Percentiles rank a stretch among this genome's conserved stretches.
Conservation (phyloP, 345 rosid species). For the Bruguiera gymnorhiza region DNA sequence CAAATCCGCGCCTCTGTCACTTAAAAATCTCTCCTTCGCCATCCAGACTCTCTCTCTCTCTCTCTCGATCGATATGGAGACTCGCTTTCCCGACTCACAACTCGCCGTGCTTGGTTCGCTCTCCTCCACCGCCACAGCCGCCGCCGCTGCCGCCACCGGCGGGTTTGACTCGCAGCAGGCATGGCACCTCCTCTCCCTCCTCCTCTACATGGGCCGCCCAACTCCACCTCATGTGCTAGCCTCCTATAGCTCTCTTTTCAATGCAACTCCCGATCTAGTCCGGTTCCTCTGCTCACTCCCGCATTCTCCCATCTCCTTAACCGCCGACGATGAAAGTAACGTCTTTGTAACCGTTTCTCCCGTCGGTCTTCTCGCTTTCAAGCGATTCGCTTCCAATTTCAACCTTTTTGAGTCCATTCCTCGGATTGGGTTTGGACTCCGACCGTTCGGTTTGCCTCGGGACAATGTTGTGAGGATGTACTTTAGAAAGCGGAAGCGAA, state of each 20-base stretch:
- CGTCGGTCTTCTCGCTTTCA: conserved; percentile 23
- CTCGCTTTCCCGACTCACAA: conserved; percentile 2
- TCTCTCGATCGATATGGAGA: conserved; percentile 1
- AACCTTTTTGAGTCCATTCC: background rate
- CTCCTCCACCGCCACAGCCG: conserved; percentile 6
- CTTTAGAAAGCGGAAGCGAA: conserved; percentile 38
- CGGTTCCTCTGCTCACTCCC: conserved; percentile 41
- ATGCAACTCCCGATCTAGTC: conserved; percentile 36
- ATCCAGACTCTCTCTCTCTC: background rate
- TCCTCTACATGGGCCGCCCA: conserved; percentile 50
- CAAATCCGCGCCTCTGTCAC: conserved; percentile 18
- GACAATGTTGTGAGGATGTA: conserved; percentile 8
- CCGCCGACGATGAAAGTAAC: background rate
- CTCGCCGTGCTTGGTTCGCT: conserved; percentile 13
- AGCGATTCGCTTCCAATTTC: conserved; percentile 24
- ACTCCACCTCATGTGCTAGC: conserved; percentile 38
- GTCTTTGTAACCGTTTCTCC: conserved; percentile 35
- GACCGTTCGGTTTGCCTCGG: background rate
- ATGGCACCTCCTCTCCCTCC: conserved; percentile 50
- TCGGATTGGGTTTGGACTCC: background rate
- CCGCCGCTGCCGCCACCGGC: background rate
- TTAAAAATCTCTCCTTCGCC: background rate
- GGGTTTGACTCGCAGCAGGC: conserved; percentile 35
- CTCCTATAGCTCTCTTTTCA: conserved; percentile 37
- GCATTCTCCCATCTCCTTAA: conserved; percentile 44